Evolutionary conservation across 116 monocot species (phyloP).

Genomic region (Phalaenopsis hybrid): DNA sequence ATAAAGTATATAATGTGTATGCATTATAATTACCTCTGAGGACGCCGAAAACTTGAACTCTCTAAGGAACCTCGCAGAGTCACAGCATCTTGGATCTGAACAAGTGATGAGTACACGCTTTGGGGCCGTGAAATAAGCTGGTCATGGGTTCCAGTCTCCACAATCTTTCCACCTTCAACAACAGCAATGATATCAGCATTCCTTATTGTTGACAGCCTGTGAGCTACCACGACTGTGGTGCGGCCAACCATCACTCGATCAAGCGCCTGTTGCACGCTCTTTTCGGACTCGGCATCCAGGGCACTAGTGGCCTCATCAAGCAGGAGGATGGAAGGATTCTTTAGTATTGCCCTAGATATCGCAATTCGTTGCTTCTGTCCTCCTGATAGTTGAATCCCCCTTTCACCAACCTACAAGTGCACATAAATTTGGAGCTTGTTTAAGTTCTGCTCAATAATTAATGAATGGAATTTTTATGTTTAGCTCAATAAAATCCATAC

Average conservation of each 20-base stretch:
- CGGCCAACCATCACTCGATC: constrained; percentile 52
- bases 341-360: constrained; percentile 61
- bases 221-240: constrained; percentile 55
- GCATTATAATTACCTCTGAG: constrained; percentile 23
- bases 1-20: not conserved
- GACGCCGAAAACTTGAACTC: constrained; percentile 16
- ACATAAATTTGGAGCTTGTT: not conserved
- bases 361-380: constrained; percentile 68
- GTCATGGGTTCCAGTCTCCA: constrained; percentile 65
- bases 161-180: constrained; percentile 42
- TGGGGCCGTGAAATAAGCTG: constrained; percentile 38
- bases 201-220: constrained; percentile 56
- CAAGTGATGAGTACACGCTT: constrained; percentile 40
- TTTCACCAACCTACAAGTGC: constrained; percentile 49
- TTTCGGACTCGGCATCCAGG: constrained; percentile 60
- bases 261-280: constrained; percentile 55
- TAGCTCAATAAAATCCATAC: not conserved
- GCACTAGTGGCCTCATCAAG: constrained; percentile 68
- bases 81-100: constrained; percentile 37
- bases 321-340: constrained; percentile 60
- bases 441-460: not conserved
- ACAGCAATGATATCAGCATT: constrained; percentile 62
- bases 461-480: not conserved
- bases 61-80: constrained; percentile 22
- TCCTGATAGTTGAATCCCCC: constrained; percentile 61